A percentile compares a stretch with the other conserved stretches of the same genome.
Evolutionary conservation across 345 rosid genomes (phyloP).

Genomic region (Acer negundo): DNA sequence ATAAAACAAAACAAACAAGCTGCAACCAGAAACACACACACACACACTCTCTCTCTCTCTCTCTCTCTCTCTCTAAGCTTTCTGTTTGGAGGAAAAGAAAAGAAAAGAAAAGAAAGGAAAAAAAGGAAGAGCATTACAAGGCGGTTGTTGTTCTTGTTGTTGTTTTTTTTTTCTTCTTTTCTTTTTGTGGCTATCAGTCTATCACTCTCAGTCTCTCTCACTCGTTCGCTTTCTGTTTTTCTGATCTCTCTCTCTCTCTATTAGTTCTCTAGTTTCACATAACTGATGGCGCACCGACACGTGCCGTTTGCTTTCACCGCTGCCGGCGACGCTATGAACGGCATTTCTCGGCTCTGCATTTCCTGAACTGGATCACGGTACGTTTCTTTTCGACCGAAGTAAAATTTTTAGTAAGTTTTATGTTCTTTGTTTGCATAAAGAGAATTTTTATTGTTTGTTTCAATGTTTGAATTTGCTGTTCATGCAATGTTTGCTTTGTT

Average conservation of each 20-base stretch:
- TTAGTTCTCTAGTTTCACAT: background rate
- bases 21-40: conserved; percentile 16
- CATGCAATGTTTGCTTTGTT: background rate
- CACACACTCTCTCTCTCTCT: background rate
- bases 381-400: background rate
- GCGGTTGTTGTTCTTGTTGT: background rate
- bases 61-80: background rate
- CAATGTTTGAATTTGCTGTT: background rate
- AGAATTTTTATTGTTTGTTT: background rate
- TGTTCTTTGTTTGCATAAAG: background rate
- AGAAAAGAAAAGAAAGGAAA: background rate
- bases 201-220: background rate
- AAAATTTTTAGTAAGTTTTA: conserved; percentile 14
- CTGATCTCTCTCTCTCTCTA: conserved; percentile 18
- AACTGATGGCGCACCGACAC: conserved; percentile 37
- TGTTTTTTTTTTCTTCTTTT: conserved; percentile 2
- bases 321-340: conserved; percentile 15
- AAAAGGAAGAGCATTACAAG: background rate
- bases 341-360: conserved; percentile 26
- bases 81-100: background rate
- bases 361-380: conserved; percentile 22
- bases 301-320: background rate
- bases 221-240: background rate
- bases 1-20: background rate
- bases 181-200: background rate